Conservation (phyloP, 2,329 filamentous ascomycete species). For the Ophiostoma populinum region DNA sequence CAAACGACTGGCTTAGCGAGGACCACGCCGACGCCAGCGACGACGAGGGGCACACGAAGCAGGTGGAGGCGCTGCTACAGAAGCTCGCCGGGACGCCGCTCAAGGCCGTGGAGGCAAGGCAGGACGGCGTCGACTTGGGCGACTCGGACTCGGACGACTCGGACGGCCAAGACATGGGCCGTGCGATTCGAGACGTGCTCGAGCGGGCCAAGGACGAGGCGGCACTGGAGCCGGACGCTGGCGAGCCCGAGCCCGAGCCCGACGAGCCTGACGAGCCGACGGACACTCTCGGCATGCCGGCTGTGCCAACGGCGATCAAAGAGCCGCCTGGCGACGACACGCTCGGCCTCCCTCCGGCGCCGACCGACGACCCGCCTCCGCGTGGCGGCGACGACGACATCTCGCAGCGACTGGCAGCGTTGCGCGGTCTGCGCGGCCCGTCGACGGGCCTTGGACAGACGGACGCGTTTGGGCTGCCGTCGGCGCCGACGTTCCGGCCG, state of each 20-base stretch:
- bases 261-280: conserved; percentile 6
- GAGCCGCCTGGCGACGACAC: conserved; percentile 12
- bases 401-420: conserved; percentile 32
- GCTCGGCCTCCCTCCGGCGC: conserved; percentile 1
- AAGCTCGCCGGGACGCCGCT: conserved; percentile 15
- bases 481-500: conserved; percentile 32
- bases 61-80: conserved; percentile 18
- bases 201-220: conserved; percentile 29
- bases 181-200: conserved; percentile 27
- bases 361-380: background rate
- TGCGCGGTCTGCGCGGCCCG: conserved; percentile 21
- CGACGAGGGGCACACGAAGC: conserved; percentile 16
- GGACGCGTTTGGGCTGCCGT: conserved; percentile 26
- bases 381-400: conserved; percentile 27
- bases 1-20: conserved; percentile 10
- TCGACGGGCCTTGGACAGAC: conserved; percentile 13
- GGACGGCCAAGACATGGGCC: conserved; percentile 31
- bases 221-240: conserved; percentile 15
- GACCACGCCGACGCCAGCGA: conserved; percentile 12
- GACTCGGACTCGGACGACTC: conserved; percentile 22
- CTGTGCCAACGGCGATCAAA: conserved; percentile 32
- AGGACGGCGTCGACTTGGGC: background rate
- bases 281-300: conserved; percentile 25
- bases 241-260: background rate
- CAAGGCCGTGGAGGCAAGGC: background rate